Base-by-base conservation (phyloP, 768 basidiomycete species). In the Suillus ampliporus region DNA sequence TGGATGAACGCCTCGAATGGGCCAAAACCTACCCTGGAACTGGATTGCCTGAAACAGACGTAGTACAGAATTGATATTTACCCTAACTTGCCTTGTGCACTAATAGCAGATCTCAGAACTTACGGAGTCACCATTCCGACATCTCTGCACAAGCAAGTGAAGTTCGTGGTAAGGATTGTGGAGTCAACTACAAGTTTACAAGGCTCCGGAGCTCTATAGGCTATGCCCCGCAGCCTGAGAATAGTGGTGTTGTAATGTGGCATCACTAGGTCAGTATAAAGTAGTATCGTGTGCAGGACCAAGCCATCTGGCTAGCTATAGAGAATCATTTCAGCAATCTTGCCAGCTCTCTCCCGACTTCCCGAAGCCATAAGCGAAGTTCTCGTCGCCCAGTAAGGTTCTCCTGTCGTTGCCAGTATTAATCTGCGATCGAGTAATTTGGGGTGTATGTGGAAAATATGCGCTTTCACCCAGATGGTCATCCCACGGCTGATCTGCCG, bases 391-490 rank as follows among this genome's bases (percentile, higher is more conserved):
- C 53, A 54, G 21, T 38, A 54, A 5, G 53, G 53, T 17, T 54
- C 53, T 6, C 53, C 53, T 6, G 35, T 54, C 35, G 2, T 17
- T 23, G 21, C 9, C 15, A 54, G 35, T 10, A 21, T 54, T 17
- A 54, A 38, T 38, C 53, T 54, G 53, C 53, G 53, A 23, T 54
- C 35, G 15, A 17, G 5, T 37, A 54, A 23, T 11, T 54, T 54
- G 21, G 53, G 53, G 23, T 54, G 53, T 37, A 54, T 38, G 35
- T 54, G 35, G 53, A 54, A 54, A 37, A 54, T 54, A 10, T 57
- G 48, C n/a, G 59, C 59, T 40, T 28, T 57, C 8, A 57, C 59
- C 59, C 59, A 60, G 37, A 40, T 50, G 4, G 51, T 52, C 47
- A 60, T 60, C 35, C 59, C 59, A 37, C 59, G 48, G 26, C 19